phyloP scores from a whole-genome alignment of 192 early-diverging fungal genomes.

The Linnemannia hyalina region DNA sequence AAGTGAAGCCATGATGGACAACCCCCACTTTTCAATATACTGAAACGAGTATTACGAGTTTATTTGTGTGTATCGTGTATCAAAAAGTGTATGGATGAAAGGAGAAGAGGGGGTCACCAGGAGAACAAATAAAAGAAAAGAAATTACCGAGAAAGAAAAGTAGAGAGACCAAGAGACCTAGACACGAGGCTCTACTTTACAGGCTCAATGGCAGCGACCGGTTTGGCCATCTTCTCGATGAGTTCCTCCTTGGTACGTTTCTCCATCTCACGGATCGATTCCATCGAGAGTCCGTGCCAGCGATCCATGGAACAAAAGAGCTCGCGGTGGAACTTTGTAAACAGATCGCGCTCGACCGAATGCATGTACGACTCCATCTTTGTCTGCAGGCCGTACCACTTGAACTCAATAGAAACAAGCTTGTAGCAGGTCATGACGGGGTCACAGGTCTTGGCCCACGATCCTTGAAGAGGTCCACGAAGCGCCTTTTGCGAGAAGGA shows the following conservation, averaged over 20 bases:
- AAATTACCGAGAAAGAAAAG: neutral
- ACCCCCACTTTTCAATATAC: neutral
- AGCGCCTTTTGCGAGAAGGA: constrained; percentile 75
- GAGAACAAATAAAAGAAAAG: neutral
- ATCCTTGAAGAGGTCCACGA: constrained; percentile 73
- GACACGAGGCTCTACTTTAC: constrained; percentile 3
- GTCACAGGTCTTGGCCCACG: constrained; percentile 74
- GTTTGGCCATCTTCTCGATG: constrained; percentile 25
- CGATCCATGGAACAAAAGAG: constrained; percentile 83
- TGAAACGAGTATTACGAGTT: neutral
- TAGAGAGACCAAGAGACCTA: neutral
- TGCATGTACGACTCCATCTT: constrained; percentile 78
- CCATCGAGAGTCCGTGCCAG: constrained; percentile 83
- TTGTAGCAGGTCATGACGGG: constrained; percentile 91
- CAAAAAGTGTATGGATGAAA: neutral
- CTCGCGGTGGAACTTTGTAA: constrained; percentile 81
- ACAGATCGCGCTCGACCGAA: constrained; percentile 62
- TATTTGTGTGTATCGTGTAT: neutral
- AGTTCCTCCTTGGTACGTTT: constrained; percentile 75
- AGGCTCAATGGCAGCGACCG: neutral
- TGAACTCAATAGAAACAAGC: constrained; percentile 82
- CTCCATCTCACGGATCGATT: constrained; percentile 76
- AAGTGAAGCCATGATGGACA: neutral
- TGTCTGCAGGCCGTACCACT: constrained; percentile 78
- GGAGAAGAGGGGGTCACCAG: neutral